phyloP scores from a whole-genome alignment of 495 filamentous ascomycete genomes.

The Penicillium goetzii region DNA sequence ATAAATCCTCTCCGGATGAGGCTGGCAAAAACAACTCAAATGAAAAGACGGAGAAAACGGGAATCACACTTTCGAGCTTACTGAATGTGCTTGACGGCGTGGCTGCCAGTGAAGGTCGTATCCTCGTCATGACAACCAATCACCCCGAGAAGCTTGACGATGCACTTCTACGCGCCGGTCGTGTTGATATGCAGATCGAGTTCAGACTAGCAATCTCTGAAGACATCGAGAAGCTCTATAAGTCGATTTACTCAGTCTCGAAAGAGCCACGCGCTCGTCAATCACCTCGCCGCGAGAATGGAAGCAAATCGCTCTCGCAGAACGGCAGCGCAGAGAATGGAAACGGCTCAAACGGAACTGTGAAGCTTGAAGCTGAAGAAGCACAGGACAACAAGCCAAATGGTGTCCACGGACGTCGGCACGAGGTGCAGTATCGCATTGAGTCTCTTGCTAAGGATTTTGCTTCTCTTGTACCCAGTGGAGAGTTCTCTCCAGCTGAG shows the following conservation, averaged over 20 bases:
- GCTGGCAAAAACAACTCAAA: neutral
- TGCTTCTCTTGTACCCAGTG: conserved; percentile 60
- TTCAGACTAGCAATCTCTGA: conserved; percentile 66
- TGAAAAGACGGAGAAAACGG: conserved; percentile 25
- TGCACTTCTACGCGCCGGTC: conserved; percentile 74
- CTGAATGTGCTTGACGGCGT: conserved; percentile 83
- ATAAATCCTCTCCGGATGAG: neutral
- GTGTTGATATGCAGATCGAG: conserved; percentile 74
- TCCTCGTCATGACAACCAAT: conserved; percentile 87
- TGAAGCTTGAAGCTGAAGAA: neutral
- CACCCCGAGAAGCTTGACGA: conserved; percentile 74
- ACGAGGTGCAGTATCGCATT: conserved; percentile 34
- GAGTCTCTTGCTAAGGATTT: conserved; percentile 57
- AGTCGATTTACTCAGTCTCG: conserved; percentile 61
- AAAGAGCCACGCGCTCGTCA: neutral
- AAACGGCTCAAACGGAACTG: neutral
- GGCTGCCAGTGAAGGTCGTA: conserved; percentile 73
- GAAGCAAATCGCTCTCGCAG: neutral
- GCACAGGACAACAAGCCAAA: conserved; percentile 9
- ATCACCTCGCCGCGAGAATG: neutral
- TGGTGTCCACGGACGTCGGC: conserved; percentile 8
- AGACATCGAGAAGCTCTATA: conserved; percentile 70
- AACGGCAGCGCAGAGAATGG: neutral
- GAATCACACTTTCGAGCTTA: conserved; percentile 69
- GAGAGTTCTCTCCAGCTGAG: conserved; percentile 73